phyloP scores from a whole-genome alignment of 805 yeast genomes.

The Starmerella powellii region DNA sequence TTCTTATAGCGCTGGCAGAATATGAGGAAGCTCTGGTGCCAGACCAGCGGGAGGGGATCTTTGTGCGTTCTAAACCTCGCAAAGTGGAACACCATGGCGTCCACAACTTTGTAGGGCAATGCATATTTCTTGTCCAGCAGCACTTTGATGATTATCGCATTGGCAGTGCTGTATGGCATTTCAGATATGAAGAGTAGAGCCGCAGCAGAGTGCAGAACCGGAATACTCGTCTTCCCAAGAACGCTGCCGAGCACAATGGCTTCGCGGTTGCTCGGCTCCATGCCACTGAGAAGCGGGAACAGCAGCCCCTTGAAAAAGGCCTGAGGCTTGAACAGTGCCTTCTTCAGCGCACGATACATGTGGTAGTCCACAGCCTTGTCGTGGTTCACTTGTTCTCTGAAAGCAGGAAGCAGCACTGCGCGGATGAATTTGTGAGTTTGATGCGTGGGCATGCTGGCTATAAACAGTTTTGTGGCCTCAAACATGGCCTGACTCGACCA shows the following conservation, averaged over 20 bases:
- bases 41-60: constrained; percentile 74
- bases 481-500: constrained; percentile 95
- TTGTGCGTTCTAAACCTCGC: constrained; percentile 59
- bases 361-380: constrained; percentile 70
- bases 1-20: constrained; percentile 95
- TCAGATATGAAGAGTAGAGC: constrained; percentile 78
- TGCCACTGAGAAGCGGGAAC: constrained; percentile 79
- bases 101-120: constrained; percentile 89
- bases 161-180: constrained; percentile 75
- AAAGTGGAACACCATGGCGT: constrained; percentile 85
- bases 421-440: constrained; percentile 80
- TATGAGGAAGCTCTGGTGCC: constrained; percentile 93
- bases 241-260: constrained; percentile 93
- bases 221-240: constrained; percentile 76
- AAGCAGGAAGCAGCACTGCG: constrained; percentile 31
- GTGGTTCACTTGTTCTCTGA: constrained; percentile 31
- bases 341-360: constrained; percentile 79
- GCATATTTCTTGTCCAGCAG: constrained; percentile 92
- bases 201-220: constrained; percentile 91
- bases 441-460: constrained; percentile 73
- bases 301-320: constrained; percentile 95
- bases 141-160: constrained; percentile 79
- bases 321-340: constrained; percentile 89
- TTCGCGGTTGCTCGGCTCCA: constrained; percentile 73
- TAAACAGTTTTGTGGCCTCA: constrained; percentile 90